Base-by-base conservation (phyloP, 805 yeast genomes). In the Wickerhamomyces canadensis region DNA sequence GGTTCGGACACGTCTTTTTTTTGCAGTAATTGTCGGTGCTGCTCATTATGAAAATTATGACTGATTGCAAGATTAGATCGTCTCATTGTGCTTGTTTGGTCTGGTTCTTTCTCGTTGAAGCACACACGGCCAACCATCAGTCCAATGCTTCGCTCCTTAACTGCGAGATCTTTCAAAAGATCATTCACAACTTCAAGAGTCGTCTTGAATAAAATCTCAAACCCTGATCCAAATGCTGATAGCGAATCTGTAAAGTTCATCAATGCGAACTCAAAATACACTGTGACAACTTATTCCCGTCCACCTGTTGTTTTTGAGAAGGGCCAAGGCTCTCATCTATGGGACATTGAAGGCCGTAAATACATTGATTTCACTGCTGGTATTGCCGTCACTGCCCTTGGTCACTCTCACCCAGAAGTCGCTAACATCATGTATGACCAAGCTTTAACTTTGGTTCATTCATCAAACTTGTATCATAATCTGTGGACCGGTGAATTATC, bases 351-450 rank as follows among this genome's bases (percentile, higher is more conserved):
- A 50, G 82, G 83, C 42, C 70, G 76, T 27, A 72, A 81, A 56
- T 93, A 81, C 54, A 70, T 93, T 35, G 98, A 93, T 57, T 91
- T 93, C 62, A 80, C 91, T 1, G 88, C 97, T 2, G 98, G 98
- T 36, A 91, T 93, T 48, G 98, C 98, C 1, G 98, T 93, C 13
- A 91, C 96, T n/a, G 81, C 85, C 1, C 67, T 93, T 45, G 98
- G 98, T 3, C 98, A 93, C 56, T 68, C 88, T 19, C 74, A 93
- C 50, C 77, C 79, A 4, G 81, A 78, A 44, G 72, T 93, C 26
- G 74, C 95, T 6, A 65, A 81, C 37, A 75, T 93, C 42, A 58
- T 88, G 43, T 60, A 63, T 40, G 82, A 83, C 30, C 98, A 93
- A 63, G 76, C 88, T 1, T 57, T 58, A 23, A 78, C 79, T 9